phyloP scores from a whole-genome alignment of 2,329 filamentous ascomycete genomes.

The Fulvia fulva region DNA sequence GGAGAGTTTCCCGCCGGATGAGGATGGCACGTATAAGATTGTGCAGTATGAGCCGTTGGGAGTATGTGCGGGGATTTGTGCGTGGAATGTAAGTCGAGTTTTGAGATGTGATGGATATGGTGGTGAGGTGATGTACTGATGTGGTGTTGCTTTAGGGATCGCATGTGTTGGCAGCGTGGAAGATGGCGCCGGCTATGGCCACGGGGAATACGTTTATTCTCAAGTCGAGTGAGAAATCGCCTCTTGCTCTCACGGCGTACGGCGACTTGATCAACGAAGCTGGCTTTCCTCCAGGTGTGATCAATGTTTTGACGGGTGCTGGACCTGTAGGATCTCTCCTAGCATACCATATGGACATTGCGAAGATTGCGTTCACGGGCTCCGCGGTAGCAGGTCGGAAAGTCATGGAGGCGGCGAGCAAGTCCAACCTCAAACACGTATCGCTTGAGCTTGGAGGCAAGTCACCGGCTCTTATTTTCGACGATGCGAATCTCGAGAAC shows the following conservation, averaged over 20 bases:
- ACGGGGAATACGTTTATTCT: constrained; percentile 58
- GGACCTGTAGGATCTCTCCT: constrained; percentile 62
- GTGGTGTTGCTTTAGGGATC: constrained; percentile 25
- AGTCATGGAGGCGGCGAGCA: constrained; percentile 25
- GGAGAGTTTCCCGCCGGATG: constrained; percentile 24
- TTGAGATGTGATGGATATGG: background rate
- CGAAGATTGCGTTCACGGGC: constrained; percentile 75
- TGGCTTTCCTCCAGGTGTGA: constrained; percentile 43
- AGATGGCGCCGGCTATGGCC: constrained; percentile 58
- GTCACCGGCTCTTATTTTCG: constrained; percentile 41
- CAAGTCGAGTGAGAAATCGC: constrained; percentile 61
- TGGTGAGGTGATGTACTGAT: too few species aligned
- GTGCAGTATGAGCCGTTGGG: constrained; percentile 40
- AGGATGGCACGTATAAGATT: constrained; percentile 28
- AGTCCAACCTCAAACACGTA: constrained; percentile 43
- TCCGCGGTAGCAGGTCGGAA: constrained; percentile 62
- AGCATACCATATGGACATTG: constrained; percentile 61
- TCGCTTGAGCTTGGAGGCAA: constrained; percentile 51
- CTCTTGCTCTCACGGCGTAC: constrained; percentile 47
- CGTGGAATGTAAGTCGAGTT: constrained; percentile 36
- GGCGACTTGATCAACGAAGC: constrained; percentile 45
- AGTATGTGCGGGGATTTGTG: constrained; percentile 41
- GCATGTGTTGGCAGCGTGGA: constrained; percentile 41
- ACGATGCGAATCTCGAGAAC: constrained; percentile 44
- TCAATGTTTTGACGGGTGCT: constrained; percentile 38